A percentile compares a stretch with the other conserved stretches of the same genome.
Evolutionary conservation across 2,329 filamentous ascomycete genomes (phyloP).

Genomic region (Hypoxylon sp.): DNA sequence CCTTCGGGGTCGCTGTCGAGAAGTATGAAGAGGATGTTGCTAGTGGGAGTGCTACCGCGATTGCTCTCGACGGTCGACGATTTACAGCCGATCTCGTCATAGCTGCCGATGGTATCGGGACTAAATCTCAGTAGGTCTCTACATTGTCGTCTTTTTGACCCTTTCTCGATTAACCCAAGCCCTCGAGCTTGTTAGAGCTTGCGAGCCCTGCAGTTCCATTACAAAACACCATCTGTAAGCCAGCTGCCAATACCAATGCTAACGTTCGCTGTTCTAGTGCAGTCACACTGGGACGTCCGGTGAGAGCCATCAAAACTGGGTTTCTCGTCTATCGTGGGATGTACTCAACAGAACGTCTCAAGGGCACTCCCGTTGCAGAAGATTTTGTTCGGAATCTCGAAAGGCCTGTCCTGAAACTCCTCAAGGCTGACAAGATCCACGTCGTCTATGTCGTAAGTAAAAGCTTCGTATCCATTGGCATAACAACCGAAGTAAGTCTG

Average conservation of each 20-base stretch:
- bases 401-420: background rate
- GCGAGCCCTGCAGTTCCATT: background rate
- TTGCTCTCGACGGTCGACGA: slow-evolving; percentile 42
- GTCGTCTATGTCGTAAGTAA: slow-evolving; percentile 15
- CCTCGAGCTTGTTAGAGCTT: background rate
- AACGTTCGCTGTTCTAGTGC: slow-evolving; percentile 26
- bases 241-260: background rate
- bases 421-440: slow-evolving; percentile 8
- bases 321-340: slow-evolving; percentile 24
- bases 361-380: slow-evolving; percentile 18
- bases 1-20: slow-evolving; percentile 33
- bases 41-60: slow-evolving; percentile 40
- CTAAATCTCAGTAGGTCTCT: slow-evolving; percentile 42
- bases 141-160: background rate
- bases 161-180: background rate
- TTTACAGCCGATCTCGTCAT: slow-evolving; percentile 52
- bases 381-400: slow-evolving; percentile 8
- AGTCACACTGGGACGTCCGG: slow-evolving; percentile 30
- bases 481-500: slow-evolving; percentile 29
- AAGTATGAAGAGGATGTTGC: slow-evolving; percentile 43
- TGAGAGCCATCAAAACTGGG: slow-evolving; percentile 28
- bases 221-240: background rate
- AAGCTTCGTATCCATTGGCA: slow-evolving; percentile 1
- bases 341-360: slow-evolving; percentile 25
- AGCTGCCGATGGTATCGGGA: slow-evolving; percentile 54